phyloP scores from a whole-genome alignment of 495 filamentous ascomycete species.

The Jackrogersella minutella region DNA sequence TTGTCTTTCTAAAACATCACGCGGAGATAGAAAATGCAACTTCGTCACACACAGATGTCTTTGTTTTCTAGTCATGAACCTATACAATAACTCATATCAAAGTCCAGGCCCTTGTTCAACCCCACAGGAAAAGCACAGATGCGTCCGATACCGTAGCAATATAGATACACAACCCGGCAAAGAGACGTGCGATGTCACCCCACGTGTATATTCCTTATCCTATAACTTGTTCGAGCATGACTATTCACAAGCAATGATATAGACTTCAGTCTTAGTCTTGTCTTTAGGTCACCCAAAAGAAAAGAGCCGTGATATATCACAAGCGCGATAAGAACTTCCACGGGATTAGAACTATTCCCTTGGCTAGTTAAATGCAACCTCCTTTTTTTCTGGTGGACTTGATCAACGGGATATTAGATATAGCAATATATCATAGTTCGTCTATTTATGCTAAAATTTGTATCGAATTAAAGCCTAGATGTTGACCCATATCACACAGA shows the following conservation, averaged over 20 bases:
- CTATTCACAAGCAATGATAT: not conserved
- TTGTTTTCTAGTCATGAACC: constrained; percentile 21
- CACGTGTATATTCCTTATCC: constrained; percentile 15
- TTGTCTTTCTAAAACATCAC: no score
- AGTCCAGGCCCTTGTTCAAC: constrained; percentile 7
- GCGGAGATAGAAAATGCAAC: constrained; percentile 19
- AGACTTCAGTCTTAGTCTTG: not conserved
- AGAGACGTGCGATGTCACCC: not conserved
- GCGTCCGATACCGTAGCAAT: not conserved
- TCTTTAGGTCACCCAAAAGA: not conserved
- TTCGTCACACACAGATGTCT: constrained; percentile 3
- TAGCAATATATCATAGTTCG: no score
- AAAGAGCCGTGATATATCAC: no score
- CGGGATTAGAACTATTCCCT: no score
- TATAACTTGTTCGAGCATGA: not conserved
- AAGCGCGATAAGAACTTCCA: no score
- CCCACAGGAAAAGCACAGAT: constrained; percentile 1
- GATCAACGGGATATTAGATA: no score
- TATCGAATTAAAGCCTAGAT: no score
- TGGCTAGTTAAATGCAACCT: no score
- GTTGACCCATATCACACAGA: no score
- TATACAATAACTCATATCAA: not conserved
- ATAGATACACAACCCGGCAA: constrained; percentile 1
- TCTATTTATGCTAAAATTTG: no score
- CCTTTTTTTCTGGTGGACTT: no score